Base-by-base conservation (phyloP, 139 green algal species). In the Tetradesmus lagerheimii region DNA sequence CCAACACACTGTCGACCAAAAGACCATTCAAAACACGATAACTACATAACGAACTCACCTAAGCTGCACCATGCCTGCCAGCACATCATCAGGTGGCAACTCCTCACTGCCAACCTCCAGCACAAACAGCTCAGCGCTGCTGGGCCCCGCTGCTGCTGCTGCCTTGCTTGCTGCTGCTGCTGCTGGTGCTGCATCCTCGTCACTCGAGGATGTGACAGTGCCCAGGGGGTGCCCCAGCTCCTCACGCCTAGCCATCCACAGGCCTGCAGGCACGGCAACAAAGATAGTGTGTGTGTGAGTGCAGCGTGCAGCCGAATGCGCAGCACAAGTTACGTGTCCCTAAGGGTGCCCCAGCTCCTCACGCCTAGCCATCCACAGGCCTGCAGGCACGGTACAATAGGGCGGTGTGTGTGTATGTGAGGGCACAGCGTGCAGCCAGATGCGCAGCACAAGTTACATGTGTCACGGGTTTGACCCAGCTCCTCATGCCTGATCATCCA, bases 91-190 rank as follows among this genome's bases (percentile, higher is more conserved):
- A 1, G 98, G 97, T 0, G 98, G 98, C 67, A 99, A 94, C 95
- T 99, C 98, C 94, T 99, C 98, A 29, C 93, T 96, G n/a, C 98
- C 98, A 25, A 99, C 91, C 94, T 99, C 98, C 75, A 99, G 90
- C 82, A 99, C 96, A 92, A 99, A 98, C 41, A 82, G 71, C 85
- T 82, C 67, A 39, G 71, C 71, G 15, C 41, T 50, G 20, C n/a
- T 34, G n/a, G 43, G 38, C 16, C 29, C 83, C 37, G 89, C 86
- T 53, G 43, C 34, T 37, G 77, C 27, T 15, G 62, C 37, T 67
- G 87, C 8, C 8, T 34, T 39, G 0, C 16, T 27, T 11, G 88
- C 79, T 37, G 83, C 74, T 1, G 43, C 89, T 57, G 80, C 41
- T 66, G 81, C 34, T 41, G 93, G 67, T 34, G 35, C 29, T 39